Evolutionary conservation across 1,139 yeast genomes (phyloP).

Genomic region (Maudiozyma humilis): DNA sequence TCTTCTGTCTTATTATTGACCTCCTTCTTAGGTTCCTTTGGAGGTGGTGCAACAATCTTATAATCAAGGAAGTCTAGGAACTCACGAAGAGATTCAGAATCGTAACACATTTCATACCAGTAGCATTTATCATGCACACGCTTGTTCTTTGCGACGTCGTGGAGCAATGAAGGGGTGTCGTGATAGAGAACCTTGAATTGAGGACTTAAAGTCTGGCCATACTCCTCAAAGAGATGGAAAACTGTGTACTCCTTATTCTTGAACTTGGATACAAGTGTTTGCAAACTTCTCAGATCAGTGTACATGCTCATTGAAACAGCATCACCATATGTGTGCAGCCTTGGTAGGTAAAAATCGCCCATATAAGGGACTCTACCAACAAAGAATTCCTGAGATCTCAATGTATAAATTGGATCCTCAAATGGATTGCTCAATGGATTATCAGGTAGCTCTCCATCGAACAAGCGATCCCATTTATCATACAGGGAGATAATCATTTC

Average conservation of each 20-base stretch:
- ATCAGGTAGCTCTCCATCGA: slow-evolving; percentile 26
- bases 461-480: slow-evolving; percentile 24
- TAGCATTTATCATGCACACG: slow-evolving; percentile 17
- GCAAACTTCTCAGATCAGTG: slow-evolving; percentile 22
- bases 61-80: slow-evolving; percentile 25
- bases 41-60: slow-evolving; percentile 17
- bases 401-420: slow-evolving; percentile 27
- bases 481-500: slow-evolving; percentile 15
- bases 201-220: slow-evolving; percentile 27
- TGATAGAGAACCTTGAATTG: slow-evolving; percentile 28
- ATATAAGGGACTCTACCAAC: slow-evolving; percentile 30
- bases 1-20: not conserved
- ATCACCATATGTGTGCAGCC: slow-evolving; percentile 26
- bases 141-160: slow-evolving; percentile 19
- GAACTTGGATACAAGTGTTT: slow-evolving; percentile 18
- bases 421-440: slow-evolving; percentile 27
- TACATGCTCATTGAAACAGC: slow-evolving; percentile 19
- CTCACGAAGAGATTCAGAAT: slow-evolving; percentile 21
- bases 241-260: slow-evolving; percentile 21
- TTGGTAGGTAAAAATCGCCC: slow-evolving; percentile 30
- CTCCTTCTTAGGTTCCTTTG: slow-evolving; percentile 8
- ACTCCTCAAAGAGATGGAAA: slow-evolving; percentile 25
- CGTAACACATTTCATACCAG: slow-evolving; percentile 31
- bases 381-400: slow-evolving; percentile 29
- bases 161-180: slow-evolving; percentile 26